Conservation (phyloP, 768 basidiomycete genomes). For the Mycena capillaripes region DNA sequence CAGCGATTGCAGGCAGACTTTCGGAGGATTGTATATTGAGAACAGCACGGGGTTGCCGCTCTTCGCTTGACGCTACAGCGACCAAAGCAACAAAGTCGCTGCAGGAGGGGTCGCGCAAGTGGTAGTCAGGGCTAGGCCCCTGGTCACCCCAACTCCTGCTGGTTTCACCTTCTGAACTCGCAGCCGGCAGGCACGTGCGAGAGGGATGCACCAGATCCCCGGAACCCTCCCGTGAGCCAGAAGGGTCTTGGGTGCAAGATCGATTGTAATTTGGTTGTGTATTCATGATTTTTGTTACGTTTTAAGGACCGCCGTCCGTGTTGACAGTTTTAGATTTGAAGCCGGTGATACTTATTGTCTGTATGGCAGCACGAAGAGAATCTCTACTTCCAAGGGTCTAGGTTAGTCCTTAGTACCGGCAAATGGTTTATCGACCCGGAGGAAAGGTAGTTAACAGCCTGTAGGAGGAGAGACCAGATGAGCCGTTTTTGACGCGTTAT, state of each 20-base stretch:
- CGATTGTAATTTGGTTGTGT: constrained; percentile 5
- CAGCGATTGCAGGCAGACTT: not conserved
- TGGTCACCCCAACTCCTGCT: constrained; percentile 21
- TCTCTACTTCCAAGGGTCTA: too few relatives aligned
- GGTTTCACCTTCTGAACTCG: constrained; percentile 18
- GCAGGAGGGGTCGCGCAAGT: constrained; percentile 11
- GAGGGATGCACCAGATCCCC: constrained; percentile 27
- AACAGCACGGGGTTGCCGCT: constrained; percentile 14
- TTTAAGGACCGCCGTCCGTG: constrained; percentile 22
- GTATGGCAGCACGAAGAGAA: too few relatives aligned
- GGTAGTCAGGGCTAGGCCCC: constrained; percentile 25
- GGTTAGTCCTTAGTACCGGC: too few relatives aligned
- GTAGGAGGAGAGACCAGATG: too few relatives aligned
- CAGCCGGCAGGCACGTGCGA: constrained; percentile 23
- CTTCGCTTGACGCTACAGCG: constrained; percentile 11
- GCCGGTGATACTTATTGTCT: too few relatives aligned
- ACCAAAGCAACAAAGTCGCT: constrained; percentile 3
- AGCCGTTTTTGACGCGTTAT: too few relatives aligned
- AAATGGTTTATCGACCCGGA: too few relatives aligned
- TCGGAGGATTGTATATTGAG: constrained; percentile 9
- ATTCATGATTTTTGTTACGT: not conserved
- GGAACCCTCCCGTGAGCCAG: constrained; percentile 27
- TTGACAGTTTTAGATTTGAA: not conserved
- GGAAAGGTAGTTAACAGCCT: too few relatives aligned
- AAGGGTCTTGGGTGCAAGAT: constrained; percentile 11